Evolutionary conservation across 179 eudicot genomes (phyloP).

Genomic region (Beta corolliflora): DNA sequence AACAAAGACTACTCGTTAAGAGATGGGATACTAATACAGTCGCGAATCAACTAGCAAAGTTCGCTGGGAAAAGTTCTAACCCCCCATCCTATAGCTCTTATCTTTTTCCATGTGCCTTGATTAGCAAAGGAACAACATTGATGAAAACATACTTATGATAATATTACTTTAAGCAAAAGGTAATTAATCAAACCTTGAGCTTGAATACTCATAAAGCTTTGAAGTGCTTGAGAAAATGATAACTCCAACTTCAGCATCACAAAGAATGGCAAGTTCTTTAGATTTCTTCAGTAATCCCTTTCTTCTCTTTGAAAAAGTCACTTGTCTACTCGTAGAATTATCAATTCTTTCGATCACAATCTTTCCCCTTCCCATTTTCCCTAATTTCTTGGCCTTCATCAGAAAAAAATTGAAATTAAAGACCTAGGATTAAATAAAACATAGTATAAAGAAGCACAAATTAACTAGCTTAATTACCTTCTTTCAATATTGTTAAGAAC

Average conservation of each 20-base stretch:
- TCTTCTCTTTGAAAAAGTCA: conserved; percentile 43
- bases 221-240: conserved; percentile 42
- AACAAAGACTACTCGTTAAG: too few relatives aligned
- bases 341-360: conserved; percentile 44
- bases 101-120: too few relatives aligned
- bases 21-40: too few relatives aligned
- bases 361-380: conserved; percentile 44
- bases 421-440: background rate
- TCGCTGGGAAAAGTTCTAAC: too few relatives aligned
- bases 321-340: conserved; percentile 42
- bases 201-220: conserved; percentile 39
- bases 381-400: background rate
- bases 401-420: background rate
- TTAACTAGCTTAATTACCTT: background rate
- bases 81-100: too few relatives aligned
- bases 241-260: conserved; percentile 52
- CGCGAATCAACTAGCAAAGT: too few relatives aligned
- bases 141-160: background rate
- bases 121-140: too few relatives aligned
- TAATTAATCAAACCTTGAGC: conserved; percentile 30
- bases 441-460: background rate
- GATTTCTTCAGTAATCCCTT: conserved; percentile 44
- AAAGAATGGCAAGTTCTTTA: conserved; percentile 43
- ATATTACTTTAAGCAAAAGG: background rate
- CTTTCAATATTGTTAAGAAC: too few relatives aligned